Evolutionary conservation across 768 basidiomycete species (phyloP).

Genomic region (Boletus reticulatus): DNA sequence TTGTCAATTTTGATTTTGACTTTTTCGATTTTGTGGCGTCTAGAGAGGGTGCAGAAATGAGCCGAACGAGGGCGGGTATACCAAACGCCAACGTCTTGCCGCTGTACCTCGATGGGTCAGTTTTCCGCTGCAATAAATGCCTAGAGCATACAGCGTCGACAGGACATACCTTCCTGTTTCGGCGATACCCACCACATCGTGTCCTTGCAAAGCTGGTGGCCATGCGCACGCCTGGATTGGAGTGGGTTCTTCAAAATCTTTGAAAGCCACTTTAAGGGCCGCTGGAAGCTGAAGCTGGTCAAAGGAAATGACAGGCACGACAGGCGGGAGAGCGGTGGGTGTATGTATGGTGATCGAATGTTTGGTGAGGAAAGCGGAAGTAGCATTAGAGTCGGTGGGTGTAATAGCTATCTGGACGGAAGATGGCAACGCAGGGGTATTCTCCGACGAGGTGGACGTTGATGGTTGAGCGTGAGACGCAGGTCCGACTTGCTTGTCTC

Average conservation of each 20-base stretch:
- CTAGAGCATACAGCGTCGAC: background rate
- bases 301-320: conserved; percentile 74
- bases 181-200: conserved; percentile 93
- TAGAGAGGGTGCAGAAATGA: conserved; percentile 42
- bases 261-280: conserved; percentile 60
- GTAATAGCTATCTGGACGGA: conserved; percentile 14
- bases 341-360: conserved; percentile 74
- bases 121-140: background rate
- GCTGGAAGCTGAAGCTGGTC: conserved; percentile 65
- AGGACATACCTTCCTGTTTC: conserved; percentile 83
- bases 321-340: conserved; percentile 41
- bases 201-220: conserved; percentile 79
- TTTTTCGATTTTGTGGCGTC: conserved; percentile 25
- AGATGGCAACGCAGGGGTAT: conserved; percentile 17
- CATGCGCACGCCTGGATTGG: conserved; percentile 96
- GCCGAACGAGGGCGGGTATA: conserved; percentile 77
- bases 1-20: conserved; percentile 25
- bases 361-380: conserved; percentile 62
- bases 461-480: conserved; percentile 1
- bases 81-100: conserved; percentile 98
- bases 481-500: conserved; percentile 4
- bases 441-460: background rate
- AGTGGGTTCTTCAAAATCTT: conserved; percentile 80
- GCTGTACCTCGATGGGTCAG: conserved; percentile 36
- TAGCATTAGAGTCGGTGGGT: conserved; percentile 33